A percentile compares a stretch with the other conserved stretches of the same genome.
Evolutionary conservation across 768 basidiomycete genomes (phyloP).

Genomic region (Paxillus rubicundulus): DNA sequence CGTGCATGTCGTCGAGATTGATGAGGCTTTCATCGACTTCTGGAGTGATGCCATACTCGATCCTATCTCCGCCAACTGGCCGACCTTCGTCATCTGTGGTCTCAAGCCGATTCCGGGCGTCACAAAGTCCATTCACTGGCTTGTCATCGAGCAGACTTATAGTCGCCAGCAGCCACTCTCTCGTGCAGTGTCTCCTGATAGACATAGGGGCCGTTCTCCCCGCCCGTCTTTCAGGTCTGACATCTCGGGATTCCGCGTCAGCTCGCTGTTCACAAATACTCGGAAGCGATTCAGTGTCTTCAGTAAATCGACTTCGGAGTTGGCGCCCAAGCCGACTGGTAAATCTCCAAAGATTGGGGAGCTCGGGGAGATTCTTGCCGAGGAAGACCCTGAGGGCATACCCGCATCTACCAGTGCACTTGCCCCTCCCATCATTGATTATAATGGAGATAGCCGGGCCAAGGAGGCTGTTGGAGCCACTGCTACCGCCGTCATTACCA

Average conservation of each 20-base stretch:
- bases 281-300: slow-evolving; percentile 70
- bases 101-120: slow-evolving; percentile 41
- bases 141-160: slow-evolving; percentile 66
- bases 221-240: slow-evolving; percentile 46
- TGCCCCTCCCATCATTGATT: slow-evolving; percentile 25
- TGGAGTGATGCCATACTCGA: slow-evolving; percentile 76
- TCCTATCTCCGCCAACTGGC: slow-evolving; percentile 63
- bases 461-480: slow-evolving; percentile 23
- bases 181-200: slow-evolving; percentile 26
- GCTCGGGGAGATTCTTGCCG: slow-evolving; percentile 65
- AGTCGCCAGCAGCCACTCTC: slow-evolving; percentile 34
- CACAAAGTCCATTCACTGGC: slow-evolving; percentile 48
- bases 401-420: slow-evolving; percentile 6
- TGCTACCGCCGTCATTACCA: slow-evolving; percentile 17
- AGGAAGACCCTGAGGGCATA: slow-evolving; percentile 40
- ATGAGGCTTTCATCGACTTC: slow-evolving; percentile 82
- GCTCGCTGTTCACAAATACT: slow-evolving; percentile 46
- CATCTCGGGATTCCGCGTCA: slow-evolving; percentile 34
- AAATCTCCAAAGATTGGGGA: slow-evolving; percentile 53
- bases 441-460: slow-evolving; percentile 30
- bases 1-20: slow-evolving; percentile 50
- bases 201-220: slow-evolving; percentile 35
- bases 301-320: slow-evolving; percentile 24
- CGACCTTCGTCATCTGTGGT: slow-evolving; percentile 67
- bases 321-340: slow-evolving; percentile 26